These are phyloP conservation scores for Phytophthora idaei DNA, from an alignment of 352 stramenopile genomes.

Conservation along the genomic window DNA sequence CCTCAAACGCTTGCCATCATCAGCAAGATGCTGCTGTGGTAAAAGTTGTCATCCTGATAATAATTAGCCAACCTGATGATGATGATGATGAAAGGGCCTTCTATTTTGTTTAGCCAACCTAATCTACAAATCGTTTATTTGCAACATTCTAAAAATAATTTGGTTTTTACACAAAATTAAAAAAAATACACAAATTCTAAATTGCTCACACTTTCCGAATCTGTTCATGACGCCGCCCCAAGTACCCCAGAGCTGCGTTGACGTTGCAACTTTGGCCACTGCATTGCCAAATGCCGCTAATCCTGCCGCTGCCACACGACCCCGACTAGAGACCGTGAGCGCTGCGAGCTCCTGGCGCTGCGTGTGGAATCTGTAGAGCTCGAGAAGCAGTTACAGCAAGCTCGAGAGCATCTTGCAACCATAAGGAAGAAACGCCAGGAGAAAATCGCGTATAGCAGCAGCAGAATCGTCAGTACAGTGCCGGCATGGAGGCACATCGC, in stretches of 20 bases:
- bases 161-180: no score
- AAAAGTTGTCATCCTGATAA: no score
- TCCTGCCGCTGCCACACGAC: slow-evolving; percentile 17
- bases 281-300: background rate
- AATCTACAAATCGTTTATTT: no score
- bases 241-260: background rate
- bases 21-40: no score
- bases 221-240: background rate
- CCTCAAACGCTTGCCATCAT: no score
- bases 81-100: no score
- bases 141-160: no score
- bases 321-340: slow-evolving; percentile 38
- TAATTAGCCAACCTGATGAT: no score
- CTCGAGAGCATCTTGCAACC: slow-evolving; percentile 15
- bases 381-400: slow-evolving; percentile 19
- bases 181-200: no score
- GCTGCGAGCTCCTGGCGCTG: slow-evolving; percentile 35
- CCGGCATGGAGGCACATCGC: slow-evolving; percentile 42
- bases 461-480: slow-evolving; percentile 28
- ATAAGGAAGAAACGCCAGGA: slow-evolving; percentile 8
- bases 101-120: no score
- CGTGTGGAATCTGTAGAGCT: slow-evolving; percentile 32
- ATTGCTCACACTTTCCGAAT: no score
- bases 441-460: slow-evolving; percentile 11
- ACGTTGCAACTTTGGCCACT: slow-evolving; percentile 4